These are phyloP conservation scores for Panicum virgatum DNA, from an alignment of 202 grass and related monocot genomes.

Conservation along the genomic window DNA sequence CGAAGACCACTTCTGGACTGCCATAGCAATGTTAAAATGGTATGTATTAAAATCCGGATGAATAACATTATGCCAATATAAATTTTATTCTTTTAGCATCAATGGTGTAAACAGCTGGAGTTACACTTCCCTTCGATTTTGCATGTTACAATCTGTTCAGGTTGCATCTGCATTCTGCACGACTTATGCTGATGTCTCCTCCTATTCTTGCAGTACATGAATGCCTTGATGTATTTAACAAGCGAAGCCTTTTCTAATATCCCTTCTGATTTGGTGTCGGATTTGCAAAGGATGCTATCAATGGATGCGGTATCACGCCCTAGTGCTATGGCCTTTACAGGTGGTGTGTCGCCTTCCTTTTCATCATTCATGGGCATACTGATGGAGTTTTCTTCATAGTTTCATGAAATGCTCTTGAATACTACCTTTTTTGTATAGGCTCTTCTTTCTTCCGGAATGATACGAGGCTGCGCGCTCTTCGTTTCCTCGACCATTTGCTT, in stretches of 20 bases:
- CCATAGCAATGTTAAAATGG: slow-evolving; percentile 99
- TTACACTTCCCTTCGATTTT: neutral
- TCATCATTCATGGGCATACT: slow-evolving; percentile 12
- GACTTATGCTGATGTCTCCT: slow-evolving; percentile 12
- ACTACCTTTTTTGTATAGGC: slow-evolving; percentile 43
- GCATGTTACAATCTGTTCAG: slow-evolving; percentile 12
- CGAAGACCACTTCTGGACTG: slow-evolving; percentile 86
- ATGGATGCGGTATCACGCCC: slow-evolving; percentile 77
- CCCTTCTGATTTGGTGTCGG: slow-evolving; percentile 68
- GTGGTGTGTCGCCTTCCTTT: slow-evolving; percentile 41
- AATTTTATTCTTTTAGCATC: neutral
- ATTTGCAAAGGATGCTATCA: slow-evolving; percentile 94
- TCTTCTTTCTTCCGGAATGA: slow-evolving; percentile 98
- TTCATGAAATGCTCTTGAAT: slow-evolving; percentile 24
- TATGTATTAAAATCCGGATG: slow-evolving; percentile 40
- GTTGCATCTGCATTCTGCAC: neutral
- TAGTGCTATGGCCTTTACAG: slow-evolving; percentile 88
- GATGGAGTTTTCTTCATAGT: slow-evolving; percentile 27
- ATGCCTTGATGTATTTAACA: slow-evolving; percentile 87
- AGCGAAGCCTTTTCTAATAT: slow-evolving; percentile 88
- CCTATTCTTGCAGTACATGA: slow-evolving; percentile 74
- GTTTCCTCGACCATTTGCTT: slow-evolving; percentile 98
- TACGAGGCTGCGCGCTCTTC: slow-evolving; percentile 97
- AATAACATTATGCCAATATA: slow-evolving; percentile 6
- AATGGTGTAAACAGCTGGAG: neutral